Evolutionary conservation across 345 rosid species (phyloP), one percentile per base, ranked within the genome.

Genomic region (rapeseed (Brassica napus)): DNA sequence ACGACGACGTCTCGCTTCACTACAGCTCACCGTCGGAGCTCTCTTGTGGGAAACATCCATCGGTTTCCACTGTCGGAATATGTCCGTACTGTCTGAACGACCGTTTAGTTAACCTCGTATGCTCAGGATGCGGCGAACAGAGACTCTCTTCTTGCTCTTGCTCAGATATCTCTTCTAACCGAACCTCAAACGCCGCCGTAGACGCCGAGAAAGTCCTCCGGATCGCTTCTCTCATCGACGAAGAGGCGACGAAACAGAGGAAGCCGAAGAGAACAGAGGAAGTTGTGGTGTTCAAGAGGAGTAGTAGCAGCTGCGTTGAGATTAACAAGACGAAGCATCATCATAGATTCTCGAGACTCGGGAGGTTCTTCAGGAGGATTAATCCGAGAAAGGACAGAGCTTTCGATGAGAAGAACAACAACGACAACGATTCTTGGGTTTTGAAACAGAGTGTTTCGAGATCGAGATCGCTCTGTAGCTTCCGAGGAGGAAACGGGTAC

Each of bases 101-200:
- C 73, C 95, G 98, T 10, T 83, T 95, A 70, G 79, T 88, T 32
- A 90, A 83, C 65, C 86, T 95, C 71, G 94, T 95, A 0, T 95
- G 99, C 47, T 90, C 98, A 0, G 99, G 91, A 73, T 95, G 99
- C 58, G 99, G 99, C 4, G 98, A 93, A 66, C 99, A 93, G 52
- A 82, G 99, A 11, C 88, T 90, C 42, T 95, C 99, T 39, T 95
- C 98, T 14, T 95, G 99, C 26, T 93, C 98, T 12, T 95, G 98
- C 86, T 93, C 98, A 0, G 83, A 85, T 82, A 76, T 89, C 88
- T 89, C 96, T 15, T 86, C 97, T 61, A 87, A 88, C 61, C 89
- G 89, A 2, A 87, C 78, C 49, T 87, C 90, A 1, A 89, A 91
- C 15, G 82, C 87, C 87, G 64, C 85, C 16, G 87, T 74, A 34